Percentiles rank a stretch among this genome's conserved stretches.
These are phyloP conservation scores for Sambucus nigra DNA, from an alignment of 129 eudicot species.

Conservation along the genomic window DNA sequence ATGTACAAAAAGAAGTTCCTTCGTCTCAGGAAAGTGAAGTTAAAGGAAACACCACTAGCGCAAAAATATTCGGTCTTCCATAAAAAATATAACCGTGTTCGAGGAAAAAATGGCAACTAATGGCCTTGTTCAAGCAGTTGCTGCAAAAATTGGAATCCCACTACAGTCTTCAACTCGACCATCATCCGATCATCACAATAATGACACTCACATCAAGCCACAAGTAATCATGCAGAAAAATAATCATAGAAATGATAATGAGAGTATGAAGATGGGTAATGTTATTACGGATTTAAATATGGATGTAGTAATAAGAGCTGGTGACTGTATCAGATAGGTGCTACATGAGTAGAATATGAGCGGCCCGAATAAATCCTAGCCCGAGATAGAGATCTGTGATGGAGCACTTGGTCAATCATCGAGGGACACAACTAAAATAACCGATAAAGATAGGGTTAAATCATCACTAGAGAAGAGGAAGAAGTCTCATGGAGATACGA, in stretches of 20 bases:
- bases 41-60: slow-evolving; percentile 36
- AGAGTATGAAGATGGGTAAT: slow-evolving; percentile 26
- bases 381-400: slow-evolving; percentile 4
- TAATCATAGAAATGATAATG: slow-evolving; percentile 37
- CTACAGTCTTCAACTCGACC: slow-evolving; percentile 21
- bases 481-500: slow-evolving; percentile 32
- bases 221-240: slow-evolving; percentile 20
- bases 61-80: slow-evolving; percentile 6
- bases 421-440: slow-evolving; percentile 23
- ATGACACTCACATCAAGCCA: slow-evolving; percentile 9
- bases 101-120: slow-evolving; percentile 25
- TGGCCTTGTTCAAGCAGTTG: slow-evolving; percentile 20
- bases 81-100: slow-evolving; percentile 14
- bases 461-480: slow-evolving; percentile 30
- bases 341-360: slow-evolving; percentile 5
- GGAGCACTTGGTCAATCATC: slow-evolving; percentile 23
- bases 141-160: neutral
- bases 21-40: slow-evolving; percentile 39
- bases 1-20: slow-evolving; percentile 37
- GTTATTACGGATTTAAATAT: slow-evolving; percentile 12
- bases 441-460: slow-evolving; percentile 37
- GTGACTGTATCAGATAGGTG: slow-evolving; percentile 6
- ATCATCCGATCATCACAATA: slow-evolving; percentile 13
- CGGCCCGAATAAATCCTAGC: slow-evolving; percentile 7
- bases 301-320: slow-evolving; percentile 21